phyloP scores from a whole-genome alignment of 225 moss, liverwort and hornwort species.

The Pseudoscleropodium purum region DNA sequence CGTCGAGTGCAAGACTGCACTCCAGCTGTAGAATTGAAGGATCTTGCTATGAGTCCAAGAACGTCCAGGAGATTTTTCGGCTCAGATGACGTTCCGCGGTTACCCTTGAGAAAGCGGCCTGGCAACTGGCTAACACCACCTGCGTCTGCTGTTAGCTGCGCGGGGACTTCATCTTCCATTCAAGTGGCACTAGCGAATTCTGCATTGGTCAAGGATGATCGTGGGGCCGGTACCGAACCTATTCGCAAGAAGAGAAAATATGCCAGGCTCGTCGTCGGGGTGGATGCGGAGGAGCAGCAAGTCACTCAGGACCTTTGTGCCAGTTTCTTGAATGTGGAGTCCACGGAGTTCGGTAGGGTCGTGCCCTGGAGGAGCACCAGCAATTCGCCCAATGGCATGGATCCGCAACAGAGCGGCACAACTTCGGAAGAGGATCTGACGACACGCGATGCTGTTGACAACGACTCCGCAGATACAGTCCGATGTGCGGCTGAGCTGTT shows the following conservation, averaged over 20 bases:
- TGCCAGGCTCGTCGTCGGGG: neutral
- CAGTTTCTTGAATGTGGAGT: constrained; percentile 7
- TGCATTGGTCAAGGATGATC: neutral
- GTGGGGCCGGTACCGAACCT: neutral
- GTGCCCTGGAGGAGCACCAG: constrained; percentile 8
- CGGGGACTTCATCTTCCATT: neutral
- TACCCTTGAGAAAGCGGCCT: constrained; percentile 20
- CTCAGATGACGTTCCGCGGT: neutral
- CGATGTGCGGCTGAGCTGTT: constrained; percentile 42
- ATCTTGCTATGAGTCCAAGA: constrained; percentile 16
- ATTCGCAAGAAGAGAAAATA: constrained; percentile 11
- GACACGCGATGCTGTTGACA: neutral
- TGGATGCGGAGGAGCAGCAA: neutral
- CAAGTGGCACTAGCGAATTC: neutral
- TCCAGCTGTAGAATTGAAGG: neutral
- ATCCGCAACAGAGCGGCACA: constrained; percentile 22
- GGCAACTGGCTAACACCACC: constrained; percentile 4
- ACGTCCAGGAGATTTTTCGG: constrained; percentile 2
- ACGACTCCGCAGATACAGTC: constrained; percentile 16
- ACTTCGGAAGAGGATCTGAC: constrained; percentile 24
- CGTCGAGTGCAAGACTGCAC: neutral
- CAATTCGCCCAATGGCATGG: neutral
- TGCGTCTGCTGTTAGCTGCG: neutral
- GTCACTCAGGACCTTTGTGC: constrained; percentile 26
- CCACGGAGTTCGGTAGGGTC: neutral